These are phyloP conservation scores for Penicillium sp. DNA, from an alignment of 2,329 filamentous ascomycete species.

Conservation along the genomic window DNA sequence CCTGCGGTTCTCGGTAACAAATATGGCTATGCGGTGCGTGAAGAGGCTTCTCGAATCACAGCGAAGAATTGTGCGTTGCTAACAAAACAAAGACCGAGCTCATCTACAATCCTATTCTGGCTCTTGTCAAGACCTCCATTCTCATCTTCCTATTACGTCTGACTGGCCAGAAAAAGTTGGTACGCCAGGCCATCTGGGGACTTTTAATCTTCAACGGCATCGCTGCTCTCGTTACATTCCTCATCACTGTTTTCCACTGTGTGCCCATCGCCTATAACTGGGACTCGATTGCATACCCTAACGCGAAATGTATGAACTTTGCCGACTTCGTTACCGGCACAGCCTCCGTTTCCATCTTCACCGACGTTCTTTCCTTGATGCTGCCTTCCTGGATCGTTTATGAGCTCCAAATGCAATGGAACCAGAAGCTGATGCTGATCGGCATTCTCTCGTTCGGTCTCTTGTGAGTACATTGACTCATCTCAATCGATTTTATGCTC, in stretches of 20 bases:
- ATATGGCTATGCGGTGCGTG: conserved; percentile 13
- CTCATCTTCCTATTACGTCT: conserved; percentile 7
- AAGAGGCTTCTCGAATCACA: too few relatives aligned
- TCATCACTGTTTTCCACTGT: conserved; percentile 7
- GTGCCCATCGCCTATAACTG: conserved; percentile 6
- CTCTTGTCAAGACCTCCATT: conserved; percentile 10
- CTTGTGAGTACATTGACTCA: background rate
- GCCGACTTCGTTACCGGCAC: conserved; percentile 9
- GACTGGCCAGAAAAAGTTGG: conserved; percentile 6
- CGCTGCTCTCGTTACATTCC: conserved; percentile 2
- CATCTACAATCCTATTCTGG: conserved; percentile 8
- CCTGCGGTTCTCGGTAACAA: conserved; percentile 3
- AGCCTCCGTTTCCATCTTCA: conserved; percentile 7
- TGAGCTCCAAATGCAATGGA: conserved; percentile 6
- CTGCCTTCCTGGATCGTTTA: conserved; percentile 10
- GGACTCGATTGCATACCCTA: background rate
- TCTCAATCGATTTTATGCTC: background rate
- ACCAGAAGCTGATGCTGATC: conserved; percentile 8
- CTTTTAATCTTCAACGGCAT: conserved; percentile 2
- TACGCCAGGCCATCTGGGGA: conserved; percentile 6
- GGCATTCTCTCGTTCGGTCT: conserved; percentile 11
- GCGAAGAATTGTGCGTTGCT: too few relatives aligned
- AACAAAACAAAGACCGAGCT: conserved; percentile 6
- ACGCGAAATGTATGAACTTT: conserved; percentile 7
- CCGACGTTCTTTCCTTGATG: conserved; percentile 2